Conservation (phyloP, 2,329 filamentous ascomycete species). For the Septoria linicola region DNA sequence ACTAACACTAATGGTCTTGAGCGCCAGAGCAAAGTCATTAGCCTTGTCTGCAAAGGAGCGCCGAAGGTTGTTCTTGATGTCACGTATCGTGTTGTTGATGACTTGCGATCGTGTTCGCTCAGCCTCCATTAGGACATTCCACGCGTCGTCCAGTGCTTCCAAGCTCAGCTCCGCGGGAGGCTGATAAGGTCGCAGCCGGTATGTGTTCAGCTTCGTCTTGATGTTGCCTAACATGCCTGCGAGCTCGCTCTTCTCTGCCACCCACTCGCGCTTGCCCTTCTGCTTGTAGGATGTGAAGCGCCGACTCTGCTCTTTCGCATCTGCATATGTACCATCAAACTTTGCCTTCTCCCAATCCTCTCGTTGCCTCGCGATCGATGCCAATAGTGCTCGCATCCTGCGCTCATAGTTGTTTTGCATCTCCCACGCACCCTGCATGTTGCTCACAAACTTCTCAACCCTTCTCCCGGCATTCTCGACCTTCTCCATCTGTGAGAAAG, state of each 20-base stretch:
- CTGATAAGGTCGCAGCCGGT: constrained; percentile 85
- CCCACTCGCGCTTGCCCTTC: constrained; percentile 89
- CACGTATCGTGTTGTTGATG: constrained; percentile 97
- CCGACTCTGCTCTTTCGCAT: constrained; percentile 82
- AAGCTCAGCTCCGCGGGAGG: constrained; percentile 80
- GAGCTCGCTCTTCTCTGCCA: constrained; percentile 94
- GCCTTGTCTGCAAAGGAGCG: constrained; percentile 96
- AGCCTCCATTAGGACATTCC: constrained; percentile 73
- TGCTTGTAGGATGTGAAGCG: constrained; percentile 88
- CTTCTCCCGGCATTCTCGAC: constrained; percentile 95
- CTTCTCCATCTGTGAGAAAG: constrained; percentile 97
- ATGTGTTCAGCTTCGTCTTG: constrained; percentile 97
- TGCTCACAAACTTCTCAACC: constrained; percentile 97
- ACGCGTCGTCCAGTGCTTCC: constrained; percentile 78
- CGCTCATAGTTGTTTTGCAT: constrained; percentile 97
- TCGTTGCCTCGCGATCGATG: constrained; percentile 70
- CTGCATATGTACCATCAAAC: constrained; percentile 87
- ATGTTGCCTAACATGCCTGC: constrained; percentile 94
- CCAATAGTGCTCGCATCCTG: constrained; percentile 79
- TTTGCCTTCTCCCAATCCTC: constrained; percentile 73
- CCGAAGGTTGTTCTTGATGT: constrained; percentile 94
- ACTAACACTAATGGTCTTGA: constrained; percentile 91
- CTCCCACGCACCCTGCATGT: constrained; percentile 99
- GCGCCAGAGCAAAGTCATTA: constrained; percentile 92
- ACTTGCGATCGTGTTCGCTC: constrained; percentile 87